phyloP scores from a whole-genome alignment of 192 early-diverging fungal species.

The Tieghemiomyces parasiticus region DNA sequence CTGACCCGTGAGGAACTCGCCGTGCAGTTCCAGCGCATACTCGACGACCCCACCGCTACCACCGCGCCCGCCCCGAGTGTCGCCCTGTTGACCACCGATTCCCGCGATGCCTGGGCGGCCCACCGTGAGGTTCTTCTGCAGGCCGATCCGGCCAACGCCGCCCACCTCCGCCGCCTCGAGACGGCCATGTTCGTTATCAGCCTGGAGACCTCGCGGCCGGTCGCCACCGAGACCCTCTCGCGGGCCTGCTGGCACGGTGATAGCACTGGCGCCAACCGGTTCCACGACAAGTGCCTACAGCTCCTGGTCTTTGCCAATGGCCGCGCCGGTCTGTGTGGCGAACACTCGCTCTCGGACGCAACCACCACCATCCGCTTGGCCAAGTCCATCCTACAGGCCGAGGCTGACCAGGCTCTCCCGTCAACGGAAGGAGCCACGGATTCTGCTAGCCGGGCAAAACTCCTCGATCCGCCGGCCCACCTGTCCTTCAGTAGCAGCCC shows the following conservation, averaged over 20 bases:
- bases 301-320: constrained; percentile 69
- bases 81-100: constrained; percentile 35
- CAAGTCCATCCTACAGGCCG: constrained; percentile 41
- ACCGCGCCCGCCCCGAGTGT: constrained; percentile 8
- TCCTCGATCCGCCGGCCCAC: no score
- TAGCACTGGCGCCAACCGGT: constrained; percentile 48
- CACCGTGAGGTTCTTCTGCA: constrained; percentile 39
- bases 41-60: not conserved
- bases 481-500: constrained; percentile 39
- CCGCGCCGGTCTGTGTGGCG: constrained; percentile 62
- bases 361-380: constrained; percentile 64
- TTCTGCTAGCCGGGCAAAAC: no score
- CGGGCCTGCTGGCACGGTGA: constrained; percentile 70
- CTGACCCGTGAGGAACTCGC: constrained; percentile 37
- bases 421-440: not conserved
- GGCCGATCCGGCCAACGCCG: constrained; percentile 40
- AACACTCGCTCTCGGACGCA: constrained; percentile 59
- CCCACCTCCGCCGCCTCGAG: constrained; percentile 51
- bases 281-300: constrained; percentile 71
- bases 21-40: constrained; percentile 16
- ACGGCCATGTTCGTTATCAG: constrained; percentile 60
- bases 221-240: constrained; percentile 52
- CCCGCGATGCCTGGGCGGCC: constrained; percentile 36
- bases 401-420: not conserved
- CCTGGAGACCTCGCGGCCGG: constrained; percentile 55